Conservation (phyloP, 176 grass and related monocot genomes). For the Olyra latifolia region DNA sequence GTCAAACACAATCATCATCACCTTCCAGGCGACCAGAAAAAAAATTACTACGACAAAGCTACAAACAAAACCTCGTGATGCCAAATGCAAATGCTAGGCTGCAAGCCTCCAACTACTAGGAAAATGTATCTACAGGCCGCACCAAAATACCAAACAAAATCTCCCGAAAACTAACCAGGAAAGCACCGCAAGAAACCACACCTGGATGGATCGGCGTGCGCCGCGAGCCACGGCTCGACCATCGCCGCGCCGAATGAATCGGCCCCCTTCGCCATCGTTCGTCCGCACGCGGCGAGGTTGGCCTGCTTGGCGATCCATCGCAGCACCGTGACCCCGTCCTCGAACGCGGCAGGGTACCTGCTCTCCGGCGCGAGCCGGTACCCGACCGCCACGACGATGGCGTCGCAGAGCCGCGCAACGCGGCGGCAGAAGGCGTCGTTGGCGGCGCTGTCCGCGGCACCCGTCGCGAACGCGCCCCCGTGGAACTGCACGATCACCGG, state of each 20-base stretch:
- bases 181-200: constrained; percentile 2
- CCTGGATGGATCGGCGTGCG: constrained; percentile 90
- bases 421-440: constrained; percentile 81
- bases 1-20: constrained; percentile 5
- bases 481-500: constrained; percentile 86
- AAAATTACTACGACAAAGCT: not conserved
- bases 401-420: constrained; percentile 63
- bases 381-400: constrained; percentile 79
- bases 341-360: constrained; percentile 71
- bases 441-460: constrained; percentile 59
- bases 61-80: constrained; percentile 3
- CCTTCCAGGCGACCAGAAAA: not conserved
- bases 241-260: constrained; percentile 67
- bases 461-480: constrained; percentile 67
- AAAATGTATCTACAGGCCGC: not conserved
- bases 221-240: constrained; percentile 82
- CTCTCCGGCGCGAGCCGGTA: constrained; percentile 77
- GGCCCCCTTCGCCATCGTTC: constrained; percentile 39
- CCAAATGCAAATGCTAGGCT: not conserved
- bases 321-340: constrained; percentile 72
- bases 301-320: constrained; percentile 85
- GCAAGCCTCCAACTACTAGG: not conserved
- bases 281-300: constrained; percentile 65
- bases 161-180: too few relatives aligned
- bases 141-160: not conserved